Evolutionary conservation across 78 protist species (phyloP), one percentile per base, ranked within the genome.

Genomic region (Dictyostelium citrinum): DNA sequence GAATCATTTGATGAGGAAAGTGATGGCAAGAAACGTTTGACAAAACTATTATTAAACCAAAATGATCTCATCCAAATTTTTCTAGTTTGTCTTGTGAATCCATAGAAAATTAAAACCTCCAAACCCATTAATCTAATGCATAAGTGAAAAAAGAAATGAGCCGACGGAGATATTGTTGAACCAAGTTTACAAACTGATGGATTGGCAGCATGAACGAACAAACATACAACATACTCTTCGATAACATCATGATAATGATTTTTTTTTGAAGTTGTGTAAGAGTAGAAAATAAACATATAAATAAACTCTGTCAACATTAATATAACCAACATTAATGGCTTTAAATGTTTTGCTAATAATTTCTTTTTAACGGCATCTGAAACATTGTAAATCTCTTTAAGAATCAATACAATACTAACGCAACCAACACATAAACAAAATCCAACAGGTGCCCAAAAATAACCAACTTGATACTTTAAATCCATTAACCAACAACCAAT

Each of bases 401-500:
- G 31, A 12, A 88, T 55, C 20, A 78, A 17, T 5, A 43, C 58
- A 0, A 88, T 76, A 39, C 70, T 78, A 12, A 31, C 58, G n/a
- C 79, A 37, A 16, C 81, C 84, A 20, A 78, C 8, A 0, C 33
- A 4, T n/a, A 76, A 35, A 31, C 43, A 8, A 8, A 88, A 17
- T 27, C 75, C 61, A 20, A 88, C 27, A 33, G 93, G 93, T 8
- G 51, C 71, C 49, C 61, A 88, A 70, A 88, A 88, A 17, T 78
- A 88, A 12, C 49, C 64, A 67, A 49, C 11, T 78, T 76, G 81
- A 61, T 46, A 67, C 31, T 29, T 51, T 5, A 29, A 10, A 45
- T 60, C 72, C 5, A 6, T 8, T n/a, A 88, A 27, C 84, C 77
- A 67, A 88, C 84, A 88, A 5, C 82, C 39, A 33, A 45, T 51